Evolutionary conservation across 2,329 filamentous ascomycete genomes (phyloP), one percentile per base, ranked within the genome.

Genomic region (Xylariaceae sp.): DNA sequence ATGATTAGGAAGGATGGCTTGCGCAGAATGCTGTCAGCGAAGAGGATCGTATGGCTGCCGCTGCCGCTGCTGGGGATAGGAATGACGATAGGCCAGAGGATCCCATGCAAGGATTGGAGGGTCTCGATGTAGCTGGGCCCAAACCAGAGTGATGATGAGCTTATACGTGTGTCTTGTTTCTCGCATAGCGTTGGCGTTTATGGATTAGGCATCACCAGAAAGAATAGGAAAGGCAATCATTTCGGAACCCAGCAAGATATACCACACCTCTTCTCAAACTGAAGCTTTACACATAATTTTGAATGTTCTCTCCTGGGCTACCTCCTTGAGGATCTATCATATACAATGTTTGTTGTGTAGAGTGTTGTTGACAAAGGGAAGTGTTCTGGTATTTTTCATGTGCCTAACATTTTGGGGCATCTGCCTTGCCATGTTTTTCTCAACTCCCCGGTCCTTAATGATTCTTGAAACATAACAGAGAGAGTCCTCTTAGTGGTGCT

Each of bases 91-190:
- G 69, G 36, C 76, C 79, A 1, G 80, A 85, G 57, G 90, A 97
- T 69, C 89, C 92, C 3, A 98, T 98, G 93, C 89, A 96, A 69
- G 92, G 91, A 25, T 72, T 98, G 6, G 91, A 97, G 66, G 88
- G 87, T 14, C 73, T 97, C 44, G 94, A 97, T 67, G 88, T 97
- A 58, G 94, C 92, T 44, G 94, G 94, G 7, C 93, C 93, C 11
- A 91, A 88, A 66, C 85, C 79, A 44, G 83, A 80, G 61, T 93
- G 65, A 79, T 53, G 40, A 37, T 34, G 27, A 50, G 43, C 3
- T 33, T 53, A 53, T 54, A 52, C 57, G 53, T 47, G 48, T 49
- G 48, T 43, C 45, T 45, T 53, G 41, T 52, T 54, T 48, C 8
- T 60, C 48, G 58, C 61, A 64, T 64, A 64, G 61, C 62, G 61